Conservation (phyloP, 2,329 filamentous ascomycete species). For the Penicillium sp. region DNA sequence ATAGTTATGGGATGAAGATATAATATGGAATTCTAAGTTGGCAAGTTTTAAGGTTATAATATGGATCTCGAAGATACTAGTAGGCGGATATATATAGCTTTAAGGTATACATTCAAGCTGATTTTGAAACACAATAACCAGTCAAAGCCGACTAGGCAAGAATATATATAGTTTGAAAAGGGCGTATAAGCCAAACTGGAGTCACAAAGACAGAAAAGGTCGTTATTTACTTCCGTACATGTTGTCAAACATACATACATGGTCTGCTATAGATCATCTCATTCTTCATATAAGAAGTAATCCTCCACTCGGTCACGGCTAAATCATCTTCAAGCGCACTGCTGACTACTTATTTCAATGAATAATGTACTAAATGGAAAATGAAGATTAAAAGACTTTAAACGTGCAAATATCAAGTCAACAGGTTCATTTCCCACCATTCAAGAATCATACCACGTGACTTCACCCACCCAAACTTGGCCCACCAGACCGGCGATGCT, state of each 20-base stretch:
- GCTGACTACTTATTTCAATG: neutral
- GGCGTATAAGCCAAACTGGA: neutral
- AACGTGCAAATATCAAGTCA: neutral
- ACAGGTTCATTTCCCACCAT: neutral
- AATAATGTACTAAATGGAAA: neutral
- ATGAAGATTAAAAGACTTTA: neutral
- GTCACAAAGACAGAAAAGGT: neutral
- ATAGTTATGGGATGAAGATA: neutral
- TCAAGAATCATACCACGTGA: constrained; percentile 1
- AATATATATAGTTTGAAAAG: neutral
- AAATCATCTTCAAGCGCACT: neutral
- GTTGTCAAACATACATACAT: neutral
- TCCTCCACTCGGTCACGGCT: neutral
- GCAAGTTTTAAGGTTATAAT: no score
- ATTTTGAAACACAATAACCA: neutral
- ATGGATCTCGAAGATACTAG: neutral
- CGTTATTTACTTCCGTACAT: neutral
- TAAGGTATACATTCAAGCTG: rapidly evolving
- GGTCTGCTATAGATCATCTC: neutral
- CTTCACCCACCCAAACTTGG: constrained; percentile 5
- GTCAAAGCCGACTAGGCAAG: neutral
- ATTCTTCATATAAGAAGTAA: neutral
- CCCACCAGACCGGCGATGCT: constrained; percentile 8
- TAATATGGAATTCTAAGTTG: rapidly evolving
- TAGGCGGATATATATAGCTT: neutral